A percentile compares a stretch with the other conserved stretches of the same genome.
Conservation (phyloP, 306 rosid genomes). For the Vigna unguiculata region DNA sequence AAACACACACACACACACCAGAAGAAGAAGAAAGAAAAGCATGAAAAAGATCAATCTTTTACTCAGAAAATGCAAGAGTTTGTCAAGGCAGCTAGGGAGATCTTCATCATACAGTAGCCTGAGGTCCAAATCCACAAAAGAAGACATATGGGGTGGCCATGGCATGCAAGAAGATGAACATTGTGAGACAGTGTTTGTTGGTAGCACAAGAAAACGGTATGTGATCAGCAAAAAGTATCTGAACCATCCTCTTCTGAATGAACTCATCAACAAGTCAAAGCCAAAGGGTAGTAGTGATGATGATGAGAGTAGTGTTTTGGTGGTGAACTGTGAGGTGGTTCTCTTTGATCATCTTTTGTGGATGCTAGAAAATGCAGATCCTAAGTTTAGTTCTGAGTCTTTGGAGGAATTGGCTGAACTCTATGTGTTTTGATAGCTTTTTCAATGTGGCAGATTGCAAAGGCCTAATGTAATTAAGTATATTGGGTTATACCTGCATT, state of each 20-base stretch:
- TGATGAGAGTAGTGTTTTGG: conserved; percentile 47
- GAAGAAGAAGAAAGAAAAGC: not conserved
- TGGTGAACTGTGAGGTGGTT: conserved; percentile 85
- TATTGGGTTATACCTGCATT: conserved; percentile 25
- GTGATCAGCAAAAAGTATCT: conserved; percentile 67
- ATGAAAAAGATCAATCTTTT: conserved; percentile 80
- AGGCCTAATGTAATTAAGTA: conserved; percentile 15
- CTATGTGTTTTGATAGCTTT: conserved; percentile 59
- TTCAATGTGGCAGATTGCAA: conserved; percentile 3
- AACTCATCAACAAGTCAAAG: conserved; percentile 72
- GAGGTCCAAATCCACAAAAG: conserved; percentile 76
- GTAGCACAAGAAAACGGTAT: conserved; percentile 80
- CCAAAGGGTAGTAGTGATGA: conserved; percentile 37
- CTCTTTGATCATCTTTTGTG: conserved; percentile 89
- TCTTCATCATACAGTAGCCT: conserved; percentile 77
- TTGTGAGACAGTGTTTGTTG: conserved; percentile 66
- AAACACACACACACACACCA: not conserved
- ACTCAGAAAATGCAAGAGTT: conserved; percentile 86
- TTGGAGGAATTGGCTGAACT: conserved; percentile 90
- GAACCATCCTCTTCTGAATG: conserved; percentile 74
- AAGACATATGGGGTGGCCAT: conserved; percentile 51
- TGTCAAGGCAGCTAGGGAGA: conserved; percentile 80
- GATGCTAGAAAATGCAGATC: conserved; percentile 91
- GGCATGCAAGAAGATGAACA: conserved; percentile 39
- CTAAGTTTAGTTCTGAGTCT: conserved; percentile 71